These are phyloP conservation scores for Trichoderma afroharzianum DNA, from an alignment of 2,329 filamentous ascomycete genomes.

Conservation along the genomic window DNA sequence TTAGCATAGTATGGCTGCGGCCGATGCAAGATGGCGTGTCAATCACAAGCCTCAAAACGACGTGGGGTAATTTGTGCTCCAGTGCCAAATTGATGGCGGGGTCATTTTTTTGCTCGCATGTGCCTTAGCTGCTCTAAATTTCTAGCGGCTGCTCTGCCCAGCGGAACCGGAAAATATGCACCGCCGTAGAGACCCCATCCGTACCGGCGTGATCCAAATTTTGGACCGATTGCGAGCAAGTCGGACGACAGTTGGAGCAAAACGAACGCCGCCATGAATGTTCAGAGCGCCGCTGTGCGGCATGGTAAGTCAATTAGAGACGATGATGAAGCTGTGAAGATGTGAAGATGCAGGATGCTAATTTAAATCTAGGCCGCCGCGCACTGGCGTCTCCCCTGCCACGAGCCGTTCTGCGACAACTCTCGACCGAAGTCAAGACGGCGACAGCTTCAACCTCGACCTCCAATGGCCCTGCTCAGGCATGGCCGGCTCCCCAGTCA, in stretches of 20 bases:
- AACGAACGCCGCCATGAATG: slow-evolving; percentile 46
- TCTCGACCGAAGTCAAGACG: slow-evolving; percentile 31
- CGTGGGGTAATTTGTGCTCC: not conserved
- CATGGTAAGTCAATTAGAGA: slow-evolving; percentile 42
- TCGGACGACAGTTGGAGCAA: slow-evolving; percentile 11
- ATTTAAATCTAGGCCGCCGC: slow-evolving; percentile 46
- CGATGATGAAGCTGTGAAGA: not conserved
- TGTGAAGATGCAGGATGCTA: not conserved
- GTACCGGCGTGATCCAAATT: slow-evolving; percentile 27
- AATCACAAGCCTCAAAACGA: not conserved
- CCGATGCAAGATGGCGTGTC: not conserved
- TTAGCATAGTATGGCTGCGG: not conserved
- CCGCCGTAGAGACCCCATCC: slow-evolving; percentile 17
- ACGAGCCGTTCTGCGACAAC: slow-evolving; percentile 31
- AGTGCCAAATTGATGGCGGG: not conserved
- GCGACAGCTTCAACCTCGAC: slow-evolving; percentile 15
- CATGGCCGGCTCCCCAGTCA: slow-evolving; percentile 25
- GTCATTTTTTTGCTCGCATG: not conserved
- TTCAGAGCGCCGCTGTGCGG: slow-evolving; percentile 52
- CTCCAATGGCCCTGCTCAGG: slow-evolving; percentile 14
- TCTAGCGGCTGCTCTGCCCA: not conserved
- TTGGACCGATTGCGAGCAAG: slow-evolving; percentile 21
- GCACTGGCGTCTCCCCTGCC: slow-evolving; percentile 45
- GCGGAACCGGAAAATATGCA: slow-evolving; percentile 23
- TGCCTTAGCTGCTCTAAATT: not conserved